Conservation (phyloP, 352 stramenopile genomes). For the Pythium phragmiticola region DNA sequence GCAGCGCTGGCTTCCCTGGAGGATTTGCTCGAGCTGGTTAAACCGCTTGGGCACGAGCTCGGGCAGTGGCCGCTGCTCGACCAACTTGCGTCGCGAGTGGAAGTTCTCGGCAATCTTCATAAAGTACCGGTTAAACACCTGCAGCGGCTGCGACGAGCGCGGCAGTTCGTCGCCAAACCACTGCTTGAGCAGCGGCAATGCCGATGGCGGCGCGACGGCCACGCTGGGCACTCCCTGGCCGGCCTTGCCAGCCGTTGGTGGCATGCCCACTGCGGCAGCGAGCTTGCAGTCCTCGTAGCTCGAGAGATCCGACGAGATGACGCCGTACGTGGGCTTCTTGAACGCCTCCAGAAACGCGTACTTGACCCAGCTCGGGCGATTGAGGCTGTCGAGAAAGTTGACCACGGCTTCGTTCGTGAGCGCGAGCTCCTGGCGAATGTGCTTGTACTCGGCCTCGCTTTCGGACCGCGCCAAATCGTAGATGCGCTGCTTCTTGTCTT, state of each 20-base stretch:
- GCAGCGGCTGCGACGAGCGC: slow-evolving; percentile 60
- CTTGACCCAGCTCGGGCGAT: slow-evolving; percentile 68
- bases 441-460: slow-evolving; percentile 69
- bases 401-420: slow-evolving; percentile 54
- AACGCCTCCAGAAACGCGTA: slow-evolving; percentile 72
- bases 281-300: slow-evolving; percentile 23
- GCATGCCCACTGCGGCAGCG: background rate
- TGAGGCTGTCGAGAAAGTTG: slow-evolving; percentile 55
- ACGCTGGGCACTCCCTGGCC: background rate
- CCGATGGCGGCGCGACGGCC: slow-evolving; percentile 6
- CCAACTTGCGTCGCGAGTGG: slow-evolving; percentile 50
- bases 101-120: slow-evolving; percentile 76
- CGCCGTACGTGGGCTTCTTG: slow-evolving; percentile 68
- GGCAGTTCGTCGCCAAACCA: slow-evolving; percentile 69
- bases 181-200: slow-evolving; percentile 26
- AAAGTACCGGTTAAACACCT: slow-evolving; percentile 70
- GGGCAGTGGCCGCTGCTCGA: slow-evolving; percentile 49
- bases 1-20: slow-evolving; percentile 73
- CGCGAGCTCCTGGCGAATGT: slow-evolving; percentile 47
- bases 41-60: slow-evolving; percentile 67
- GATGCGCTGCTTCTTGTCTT: slow-evolving; percentile 66
- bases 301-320: slow-evolving; percentile 61
- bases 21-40: slow-evolving; percentile 61
- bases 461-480: slow-evolving; percentile 69
- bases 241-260: background rate